Evolutionary conservation across 345 rosid genomes (phyloP), one percentile per base, ranked within the genome.

Genomic region (Euclidium syriacum): DNA sequence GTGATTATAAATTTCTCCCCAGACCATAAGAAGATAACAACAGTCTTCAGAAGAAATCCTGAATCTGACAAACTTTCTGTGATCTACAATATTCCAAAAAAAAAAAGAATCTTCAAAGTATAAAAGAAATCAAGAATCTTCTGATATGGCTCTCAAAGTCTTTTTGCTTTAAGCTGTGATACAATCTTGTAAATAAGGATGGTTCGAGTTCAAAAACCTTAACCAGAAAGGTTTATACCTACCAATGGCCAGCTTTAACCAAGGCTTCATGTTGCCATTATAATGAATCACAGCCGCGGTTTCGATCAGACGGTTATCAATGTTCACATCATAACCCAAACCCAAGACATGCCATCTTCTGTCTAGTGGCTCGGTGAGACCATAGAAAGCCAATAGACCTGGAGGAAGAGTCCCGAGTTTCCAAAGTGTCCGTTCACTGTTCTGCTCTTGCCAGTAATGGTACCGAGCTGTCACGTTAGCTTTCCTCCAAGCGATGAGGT

Each of bases 331-430:
- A 33, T 79, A 94, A 14, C 99, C 99, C 80, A 94, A 79, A 32
- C 99, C 99, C 62, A 88, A 84, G 30, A 92, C 96, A 68, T 91
- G 98, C 96, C 96, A 91, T 78, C 98, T 86, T 55, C 96, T 76
- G 60, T 91, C 98, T n/a, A 91, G 95, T 42, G 99, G 97, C 77
- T 94, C 96, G 1, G 94, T 89, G 58, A 90, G 82, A 17, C 99
- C 99, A 55, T 90, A 94, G 64, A 94, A 94, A 29, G 97, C 79
- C 57, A 94, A 75, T 62, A 94, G 90, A 30, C 87, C 99, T 5
- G 91, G 86, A 55, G 99, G 95, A 32, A 94, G 99, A 2, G 96
- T 85, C 73, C 99, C 99, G 9, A 90, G 75, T 76, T 90, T 94
- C 99, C 99, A 94, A 51, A 94, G 77, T 6, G 80, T 87, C 66